Conservation (phyloP, 1,139 yeast genomes). For the Saccharomyces hybrid region DNA sequence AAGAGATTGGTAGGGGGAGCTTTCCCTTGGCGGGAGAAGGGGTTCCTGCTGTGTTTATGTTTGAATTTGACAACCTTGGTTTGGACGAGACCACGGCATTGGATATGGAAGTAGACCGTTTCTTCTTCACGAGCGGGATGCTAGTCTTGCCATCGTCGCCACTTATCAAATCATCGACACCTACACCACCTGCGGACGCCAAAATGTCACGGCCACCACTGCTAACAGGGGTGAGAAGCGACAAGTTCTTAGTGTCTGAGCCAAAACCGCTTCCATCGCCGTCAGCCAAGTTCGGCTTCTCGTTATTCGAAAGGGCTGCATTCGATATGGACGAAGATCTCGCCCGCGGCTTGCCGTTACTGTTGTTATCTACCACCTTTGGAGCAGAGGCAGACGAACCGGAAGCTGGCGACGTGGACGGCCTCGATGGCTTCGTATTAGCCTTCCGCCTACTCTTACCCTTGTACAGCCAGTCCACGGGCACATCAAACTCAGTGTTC, state of each 20-base stretch:
- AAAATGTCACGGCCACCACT: neutral
- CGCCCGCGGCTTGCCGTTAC: constrained; percentile 2
- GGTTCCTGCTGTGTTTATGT: neutral
- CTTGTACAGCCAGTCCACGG: constrained; percentile 30
- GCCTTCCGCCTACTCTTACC: constrained; percentile 13
- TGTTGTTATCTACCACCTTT: neutral
- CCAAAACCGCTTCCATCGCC: neutral
- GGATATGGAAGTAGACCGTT: constrained; percentile 4
- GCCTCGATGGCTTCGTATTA: constrained; percentile 1
- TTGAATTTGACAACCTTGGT: neutral
- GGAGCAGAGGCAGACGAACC: neutral
- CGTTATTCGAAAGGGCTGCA: constrained; percentile 6
- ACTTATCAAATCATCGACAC: neutral
- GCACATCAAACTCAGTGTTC: constrained; percentile 24
- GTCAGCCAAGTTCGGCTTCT: neutral
- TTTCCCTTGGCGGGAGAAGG: constrained; percentile 2
- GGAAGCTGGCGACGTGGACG: neutral
- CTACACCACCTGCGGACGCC: neutral
- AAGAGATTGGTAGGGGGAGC: constrained; percentile 7
- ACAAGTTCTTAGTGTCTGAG: neutral
- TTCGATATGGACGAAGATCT: constrained; percentile 9
- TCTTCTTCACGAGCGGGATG: neutral
- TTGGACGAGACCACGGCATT: neutral
- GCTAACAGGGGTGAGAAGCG: neutral
- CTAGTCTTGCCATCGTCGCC: neutral